phyloP scores from a whole-genome alignment of 129 eudicot genomes.

The carrot (Daucus carota) region DH1_v3.0 NC_030388.2:21863501-21864000 shows the following conservation, averaged over 20 bases:
- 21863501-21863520: conserved; percentile 65
- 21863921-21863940: conserved; percentile 46
- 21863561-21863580: neutral
- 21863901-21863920: conserved; percentile 82
- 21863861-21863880: conserved; percentile 83
- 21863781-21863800: conserved; percentile 68
- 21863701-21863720: conserved; percentile 88
- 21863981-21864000: conserved; percentile 71
- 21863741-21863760: conserved; percentile 76
- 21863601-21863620: neutral
- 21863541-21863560: neutral
- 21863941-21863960: conserved; percentile 54
- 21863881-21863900: conserved; percentile 96
- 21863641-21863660: neutral
- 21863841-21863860: conserved; percentile 78
- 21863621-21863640: neutral
- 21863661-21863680: conserved; percentile 11
- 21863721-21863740: conserved; percentile 85
- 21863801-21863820: conserved; percentile 88
- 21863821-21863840: conserved; percentile 96
- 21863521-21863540: conserved; percentile 20
- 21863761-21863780: conserved; percentile 72
- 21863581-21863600: neutral
- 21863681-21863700: conserved; percentile 98
- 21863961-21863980: conserved; percentile 68